These are phyloP conservation scores for Trametes cingulata DNA, from an alignment of 768 basidiomycete genomes.

Conservation along the genomic window DNA sequence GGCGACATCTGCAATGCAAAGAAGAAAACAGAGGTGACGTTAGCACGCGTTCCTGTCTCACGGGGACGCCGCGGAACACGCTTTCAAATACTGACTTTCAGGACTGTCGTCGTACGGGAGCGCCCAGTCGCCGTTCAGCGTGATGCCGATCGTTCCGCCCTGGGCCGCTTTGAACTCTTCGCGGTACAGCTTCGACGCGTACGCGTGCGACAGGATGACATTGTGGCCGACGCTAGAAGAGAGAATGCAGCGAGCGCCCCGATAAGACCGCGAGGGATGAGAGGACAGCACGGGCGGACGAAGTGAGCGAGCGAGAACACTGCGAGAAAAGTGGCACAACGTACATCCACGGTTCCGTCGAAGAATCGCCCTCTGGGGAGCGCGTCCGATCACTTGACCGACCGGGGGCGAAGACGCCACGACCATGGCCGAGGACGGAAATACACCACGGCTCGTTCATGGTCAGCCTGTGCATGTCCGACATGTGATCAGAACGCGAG, in stretches of 20 bases:
- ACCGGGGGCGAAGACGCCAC: conserved; percentile 72
- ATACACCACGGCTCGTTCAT: conserved; percentile 79
- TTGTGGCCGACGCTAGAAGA: conserved; percentile 60
- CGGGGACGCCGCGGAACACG: not conserved
- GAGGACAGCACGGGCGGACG: not conserved
- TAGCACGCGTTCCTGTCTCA: not conserved
- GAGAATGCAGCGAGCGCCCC: conserved; percentile 1
- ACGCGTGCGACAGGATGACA: conserved; percentile 69
- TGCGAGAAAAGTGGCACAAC: conserved; percentile 28
- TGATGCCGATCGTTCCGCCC: conserved; percentile 75
- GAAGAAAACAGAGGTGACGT: not conserved
- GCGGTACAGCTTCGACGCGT: conserved; percentile 66
- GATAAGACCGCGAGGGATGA: not conserved
- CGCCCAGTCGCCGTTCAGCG: conserved; percentile 74
- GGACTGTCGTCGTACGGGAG: conserved; percentile 70
- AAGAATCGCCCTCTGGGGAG: conserved; percentile 61
- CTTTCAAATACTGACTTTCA: conserved; percentile 51
- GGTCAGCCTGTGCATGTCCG: conserved; percentile 52
- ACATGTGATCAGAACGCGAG: conserved; percentile 12
- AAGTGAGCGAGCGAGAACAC: not conserved
- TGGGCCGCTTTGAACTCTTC: conserved; percentile 63
- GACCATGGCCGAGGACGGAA: conserved; percentile 68
- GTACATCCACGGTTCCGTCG: conserved; percentile 71
- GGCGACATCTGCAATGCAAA: conserved; percentile 49
- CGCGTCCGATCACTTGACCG: conserved; percentile 63